Evolutionary conservation across 75 land plant species (phyloP).

Genomic region (Sequoia sempervirens): DNA sequence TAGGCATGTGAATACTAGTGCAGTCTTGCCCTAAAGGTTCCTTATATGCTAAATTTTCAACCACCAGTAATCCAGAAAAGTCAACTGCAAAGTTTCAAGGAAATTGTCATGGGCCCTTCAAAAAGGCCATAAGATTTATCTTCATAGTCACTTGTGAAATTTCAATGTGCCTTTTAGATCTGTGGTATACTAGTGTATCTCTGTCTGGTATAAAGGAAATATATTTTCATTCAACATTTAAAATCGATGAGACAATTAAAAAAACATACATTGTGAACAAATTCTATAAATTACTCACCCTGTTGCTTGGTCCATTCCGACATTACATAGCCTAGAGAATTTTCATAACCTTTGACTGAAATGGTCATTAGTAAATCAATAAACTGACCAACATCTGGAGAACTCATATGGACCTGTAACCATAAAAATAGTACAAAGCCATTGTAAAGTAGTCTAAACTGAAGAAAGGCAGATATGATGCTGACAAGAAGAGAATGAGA

Average conservation of each 20-base stretch:
- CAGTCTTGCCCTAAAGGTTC: background rate
- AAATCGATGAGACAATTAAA: background rate
- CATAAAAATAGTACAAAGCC: background rate
- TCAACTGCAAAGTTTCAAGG: background rate
- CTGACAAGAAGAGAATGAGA: background rate
- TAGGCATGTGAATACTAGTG: background rate
- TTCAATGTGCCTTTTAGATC: background rate
- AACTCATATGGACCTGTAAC: slow-evolving; percentile 86
- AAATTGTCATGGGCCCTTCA: background rate
- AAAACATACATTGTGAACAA: background rate
- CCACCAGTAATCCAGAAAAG: background rate
- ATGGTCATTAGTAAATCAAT: slow-evolving; percentile 55
- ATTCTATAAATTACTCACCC: slow-evolving; percentile 35
- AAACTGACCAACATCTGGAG: slow-evolving; percentile 70
- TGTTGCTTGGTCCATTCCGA: slow-evolving; percentile 93
- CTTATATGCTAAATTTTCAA: background rate
- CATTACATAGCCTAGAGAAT: slow-evolving; percentile 79
- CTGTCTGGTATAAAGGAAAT: background rate
- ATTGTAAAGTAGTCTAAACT: background rate
- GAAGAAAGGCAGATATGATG: background rate
- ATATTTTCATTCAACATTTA: slow-evolving; percentile 3
- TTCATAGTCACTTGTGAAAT: background rate
- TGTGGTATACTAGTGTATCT: background rate
- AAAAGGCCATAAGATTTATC: background rate
- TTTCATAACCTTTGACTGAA: slow-evolving; percentile 64